Evolutionary conservation across 129 eudicot genomes (phyloP).

Genomic region (Silybum marianum): DNA sequence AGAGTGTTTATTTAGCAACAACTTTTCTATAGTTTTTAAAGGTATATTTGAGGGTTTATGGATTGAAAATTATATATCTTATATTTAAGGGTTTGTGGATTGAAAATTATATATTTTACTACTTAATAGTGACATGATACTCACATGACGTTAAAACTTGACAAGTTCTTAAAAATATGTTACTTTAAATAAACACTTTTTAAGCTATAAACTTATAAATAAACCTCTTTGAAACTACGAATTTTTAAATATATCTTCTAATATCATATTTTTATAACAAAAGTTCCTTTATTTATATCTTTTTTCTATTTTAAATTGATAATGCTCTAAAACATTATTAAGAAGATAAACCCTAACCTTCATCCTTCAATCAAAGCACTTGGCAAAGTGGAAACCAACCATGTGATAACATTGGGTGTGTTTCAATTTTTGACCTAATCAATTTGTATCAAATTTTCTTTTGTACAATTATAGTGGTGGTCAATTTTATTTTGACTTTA

Average conservation of each 20-base stretch:
- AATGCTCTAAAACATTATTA: neutral
- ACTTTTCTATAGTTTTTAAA: too few relatives aligned
- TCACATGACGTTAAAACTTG: too few relatives aligned
- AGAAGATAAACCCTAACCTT: conserved; percentile 7
- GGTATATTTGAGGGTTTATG: too few relatives aligned
- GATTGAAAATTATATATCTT: too few relatives aligned
- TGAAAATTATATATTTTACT: too few relatives aligned
- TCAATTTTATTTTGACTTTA: neutral
- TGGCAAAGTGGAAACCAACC: conserved; percentile 10
- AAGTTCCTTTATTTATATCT: neutral
- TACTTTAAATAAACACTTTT: neutral
- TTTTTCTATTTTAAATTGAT: neutral
- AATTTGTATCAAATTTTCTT: neutral
- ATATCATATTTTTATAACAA: neutral
- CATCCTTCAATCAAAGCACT: neutral
- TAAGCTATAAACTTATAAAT: too few relatives aligned
- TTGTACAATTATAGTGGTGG: conserved; percentile 4
- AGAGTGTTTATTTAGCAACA: too few relatives aligned
- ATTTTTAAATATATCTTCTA: too few relatives aligned
- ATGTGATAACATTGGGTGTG: conserved; percentile 15
- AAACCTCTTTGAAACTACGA: too few relatives aligned
- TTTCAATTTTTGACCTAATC: neutral
- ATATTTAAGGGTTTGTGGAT: too few relatives aligned
- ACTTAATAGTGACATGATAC: too few relatives aligned
- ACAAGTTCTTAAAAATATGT: too few relatives aligned